Evolutionary conservation across 2,329 filamentous ascomycete genomes (phyloP), one percentile per base, ranked within the genome.

Genomic region (Epichloe scottii): DNA sequence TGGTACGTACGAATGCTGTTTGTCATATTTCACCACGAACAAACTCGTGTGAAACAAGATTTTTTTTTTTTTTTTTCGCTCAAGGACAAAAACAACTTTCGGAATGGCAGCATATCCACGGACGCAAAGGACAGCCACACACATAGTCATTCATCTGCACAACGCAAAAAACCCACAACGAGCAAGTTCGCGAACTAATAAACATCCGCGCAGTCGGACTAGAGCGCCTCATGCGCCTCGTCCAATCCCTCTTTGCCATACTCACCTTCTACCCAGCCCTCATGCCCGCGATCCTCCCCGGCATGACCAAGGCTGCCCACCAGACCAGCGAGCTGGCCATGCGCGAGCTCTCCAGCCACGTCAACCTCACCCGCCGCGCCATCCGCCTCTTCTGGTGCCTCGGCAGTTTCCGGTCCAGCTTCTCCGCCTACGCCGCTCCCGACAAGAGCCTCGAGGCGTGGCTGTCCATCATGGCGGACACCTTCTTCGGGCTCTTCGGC

Each of bases 331-430:
- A 59, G n/a, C 53, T 62, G 8, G 62, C 66, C 34, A 64, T 72
- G 33, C 50, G 57, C 37, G 48, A 56, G 4, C 59, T 79, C 17
- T 67, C 68, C 53, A 54, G 60, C 43, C 69, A 68, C 39, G 60
- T 80, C 50, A 73, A 71, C 54, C 59, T 78, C 42, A 66, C 68
- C 17, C 74, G 85, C 38, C 77, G 84, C 21, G 81, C 78, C 65
- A 75, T 88, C 61, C 79, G 85, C 12, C 69, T 85, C 52, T 84
- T 87, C 62, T 81, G 82, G 59, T 87, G 84, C 62, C 66, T 85
- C 49, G 78, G 81, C 44, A 74, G 72, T 46, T 82, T 86, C 57
- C 62, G 69, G 23, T 62, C 68, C 2, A 77, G 80, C 1, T 74
- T 72, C 60, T 41, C 53, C 4, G 49, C 63, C 3, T 52, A 56